phyloP scores from a whole-genome alignment of 768 basidiomycete genomes.

The Lentinula edodes region DNA sequence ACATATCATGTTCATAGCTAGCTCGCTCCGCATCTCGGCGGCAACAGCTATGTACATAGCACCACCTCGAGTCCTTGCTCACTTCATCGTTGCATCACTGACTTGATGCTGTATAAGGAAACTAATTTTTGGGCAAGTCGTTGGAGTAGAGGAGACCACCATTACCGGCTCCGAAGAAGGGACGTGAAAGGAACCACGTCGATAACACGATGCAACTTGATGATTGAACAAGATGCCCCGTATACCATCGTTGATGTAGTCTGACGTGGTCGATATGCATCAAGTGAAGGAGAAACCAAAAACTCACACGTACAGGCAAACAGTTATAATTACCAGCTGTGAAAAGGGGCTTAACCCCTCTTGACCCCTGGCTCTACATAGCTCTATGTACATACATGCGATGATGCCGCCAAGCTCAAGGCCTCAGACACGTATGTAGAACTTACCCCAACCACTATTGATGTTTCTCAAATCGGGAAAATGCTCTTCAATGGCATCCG shows the following conservation, averaged over 20 bases:
- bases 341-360: no score
- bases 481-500: conserved; percentile 62
- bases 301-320: conserved; percentile 64
- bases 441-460: conserved; percentile 87
- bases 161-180: conserved; percentile 33
- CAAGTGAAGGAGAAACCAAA: conserved; percentile 22
- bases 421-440: conserved; percentile 79
- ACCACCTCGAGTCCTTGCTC: conserved; percentile 75
- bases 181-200: conserved; percentile 59
- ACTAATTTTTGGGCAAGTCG: no score
- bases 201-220: conserved; percentile 73
- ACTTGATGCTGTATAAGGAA: no score
- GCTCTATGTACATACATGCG: conserved; percentile 55
- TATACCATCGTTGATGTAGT: conserved; percentile 97
- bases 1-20: conserved; percentile 20
- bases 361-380: no score
- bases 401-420: conserved; percentile 91
- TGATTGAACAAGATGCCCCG: conserved; percentile 99
- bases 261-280: conserved; percentile 34
- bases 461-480: conserved; percentile 73
- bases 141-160: conserved; percentile 6
- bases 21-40: conserved; percentile 45
- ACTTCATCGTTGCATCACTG: conserved; percentile 30
- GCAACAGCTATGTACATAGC: conserved; percentile 35
- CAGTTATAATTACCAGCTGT: no score